Evolutionary conservation across 140 eudicot species (phyloP).

Genomic region (Stevia rebaudiana): DNA sequence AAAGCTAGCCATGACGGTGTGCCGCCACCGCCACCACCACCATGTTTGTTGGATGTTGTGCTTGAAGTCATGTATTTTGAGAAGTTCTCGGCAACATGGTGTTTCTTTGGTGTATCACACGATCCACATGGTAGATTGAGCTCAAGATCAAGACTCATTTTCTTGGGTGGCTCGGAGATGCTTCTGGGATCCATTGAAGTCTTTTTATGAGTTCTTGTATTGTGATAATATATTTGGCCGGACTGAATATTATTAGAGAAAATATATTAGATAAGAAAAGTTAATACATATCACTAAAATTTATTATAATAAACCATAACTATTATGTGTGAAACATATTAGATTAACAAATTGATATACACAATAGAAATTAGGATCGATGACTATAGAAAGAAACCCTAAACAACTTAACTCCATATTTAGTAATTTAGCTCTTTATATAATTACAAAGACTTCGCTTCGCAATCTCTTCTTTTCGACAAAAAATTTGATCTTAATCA

Average conservation of each 20-base stretch:
- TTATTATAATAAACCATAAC: no score
- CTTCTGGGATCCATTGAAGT: slow-evolving; percentile 58
- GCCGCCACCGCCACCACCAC: slow-evolving; percentile 11
- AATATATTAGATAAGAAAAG: neutral
- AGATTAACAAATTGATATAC: no score
- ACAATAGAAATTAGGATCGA: no score
- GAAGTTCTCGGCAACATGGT: slow-evolving; percentile 37
- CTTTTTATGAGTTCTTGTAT: slow-evolving; percentile 62
- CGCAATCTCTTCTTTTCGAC: no score
- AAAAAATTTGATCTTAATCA: no score
- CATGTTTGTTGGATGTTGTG: neutral
- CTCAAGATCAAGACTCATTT: slow-evolving; percentile 76
- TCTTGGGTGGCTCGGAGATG: slow-evolving; percentile 29
- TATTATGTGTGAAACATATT: no score
- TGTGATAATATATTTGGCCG: slow-evolving; percentile 58
- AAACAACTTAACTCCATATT: no score
- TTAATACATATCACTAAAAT: neutral
- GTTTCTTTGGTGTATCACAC: slow-evolving; percentile 19
- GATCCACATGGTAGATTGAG: slow-evolving; percentile 71
- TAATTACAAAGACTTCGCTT: no score
- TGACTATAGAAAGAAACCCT: no score
- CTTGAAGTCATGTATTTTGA: slow-evolving; percentile 14
- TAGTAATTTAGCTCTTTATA: no score
- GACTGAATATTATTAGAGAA: slow-evolving; percentile 42
- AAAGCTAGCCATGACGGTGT: slow-evolving; percentile 56